Base-by-base conservation (phyloP, 2,329 filamentous ascomycete genomes). In the Ophiobolus disseminans region DNA sequence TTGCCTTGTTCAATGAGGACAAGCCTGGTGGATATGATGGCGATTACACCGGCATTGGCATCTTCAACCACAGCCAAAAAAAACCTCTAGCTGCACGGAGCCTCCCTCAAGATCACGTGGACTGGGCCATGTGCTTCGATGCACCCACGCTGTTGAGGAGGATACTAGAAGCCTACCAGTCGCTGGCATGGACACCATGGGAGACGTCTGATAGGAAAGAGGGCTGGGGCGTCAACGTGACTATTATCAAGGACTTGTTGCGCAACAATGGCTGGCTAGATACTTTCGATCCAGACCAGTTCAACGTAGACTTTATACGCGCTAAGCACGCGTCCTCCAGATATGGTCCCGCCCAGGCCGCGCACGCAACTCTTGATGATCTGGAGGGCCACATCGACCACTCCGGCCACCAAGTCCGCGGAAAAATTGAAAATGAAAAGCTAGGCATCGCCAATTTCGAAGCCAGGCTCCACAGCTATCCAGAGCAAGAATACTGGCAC, bases 241-340 rank as follows among this genome's bases (percentile, higher is more conserved):
- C 23, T 7, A 21, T 17, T 4, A 39, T 51, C 23, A 53, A 44
- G 7, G 20, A 19, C 6, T 25, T 59, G 2, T 36, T 55, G 7
- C 34, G 23, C 9, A 45, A 40, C 2, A 54, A 57, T 21, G 55
- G 55, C 9, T 57, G 55, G 57, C 55, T 44, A 4, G 3, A 38
- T 9, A 10, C 41, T 1, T 49, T 55, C 19, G 13, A 55, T 10
- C n/a, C 45, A 5, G 34, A 38, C 10, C 48, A 49, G 10, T 58
- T 57, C 41, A 53, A 53, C 7, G 44, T 40, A 2, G 53, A 60
- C 7, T 44, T 60, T 5, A 56, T 56, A 16, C 55, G 53, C 13
- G 45, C 43, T 11, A 47, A 47, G 23, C 40, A 57, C 23, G 39
- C 39, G 16, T 43, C 41, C 2, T 35, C 45, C 11, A 30, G 19